phyloP scores from a whole-genome alignment of 1,284 basidiomycete species.

The Dichomitus squalens region DNA sequence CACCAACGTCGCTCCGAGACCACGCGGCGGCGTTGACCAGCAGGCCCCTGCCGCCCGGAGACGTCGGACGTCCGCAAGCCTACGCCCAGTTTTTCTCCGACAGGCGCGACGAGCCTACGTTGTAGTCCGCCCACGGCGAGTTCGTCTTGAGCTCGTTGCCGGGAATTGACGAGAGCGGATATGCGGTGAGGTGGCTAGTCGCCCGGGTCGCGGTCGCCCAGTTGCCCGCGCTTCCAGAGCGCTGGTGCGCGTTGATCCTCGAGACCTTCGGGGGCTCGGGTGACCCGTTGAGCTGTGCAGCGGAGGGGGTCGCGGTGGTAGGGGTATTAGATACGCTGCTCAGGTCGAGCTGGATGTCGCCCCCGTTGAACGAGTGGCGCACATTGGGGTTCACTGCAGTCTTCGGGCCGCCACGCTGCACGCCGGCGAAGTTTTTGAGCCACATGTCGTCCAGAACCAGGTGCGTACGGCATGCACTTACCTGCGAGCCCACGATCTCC shows the following conservation, averaged over 20 bases:
- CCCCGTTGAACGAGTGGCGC: slow-evolving; percentile 73
- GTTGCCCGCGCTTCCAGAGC: slow-evolving; percentile 77
- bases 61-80: slow-evolving; percentile 18
- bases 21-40: background rate
- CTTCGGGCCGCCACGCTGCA: slow-evolving; percentile 53
- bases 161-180: slow-evolving; percentile 57
- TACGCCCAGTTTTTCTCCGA: slow-evolving; percentile 66
- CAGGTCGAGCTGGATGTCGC: slow-evolving; percentile 63
- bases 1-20: background rate
- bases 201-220: slow-evolving; percentile 65
- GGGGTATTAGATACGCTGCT: slow-evolving; percentile 41
- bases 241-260: slow-evolving; percentile 64
- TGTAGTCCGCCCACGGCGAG: slow-evolving; percentile 71
- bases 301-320: slow-evolving; percentile 42
- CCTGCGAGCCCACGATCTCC: slow-evolving; percentile 74
- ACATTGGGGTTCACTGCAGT: slow-evolving; percentile 54
- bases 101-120: slow-evolving; percentile 55
- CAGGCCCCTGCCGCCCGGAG: background rate
- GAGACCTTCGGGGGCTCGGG: slow-evolving; percentile 28
- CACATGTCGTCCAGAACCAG: slow-evolving; percentile 13
- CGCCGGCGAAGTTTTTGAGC: slow-evolving; percentile 7
- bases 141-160: slow-evolving; percentile 57
- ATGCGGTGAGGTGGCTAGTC: slow-evolving; percentile 50
- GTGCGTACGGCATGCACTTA: slow-evolving; percentile 36
- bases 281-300: slow-evolving; percentile 48